Evolutionary conservation across 805 yeast species (phyloP).

Genomic region (Spencermartinsiella europaea): DNA sequence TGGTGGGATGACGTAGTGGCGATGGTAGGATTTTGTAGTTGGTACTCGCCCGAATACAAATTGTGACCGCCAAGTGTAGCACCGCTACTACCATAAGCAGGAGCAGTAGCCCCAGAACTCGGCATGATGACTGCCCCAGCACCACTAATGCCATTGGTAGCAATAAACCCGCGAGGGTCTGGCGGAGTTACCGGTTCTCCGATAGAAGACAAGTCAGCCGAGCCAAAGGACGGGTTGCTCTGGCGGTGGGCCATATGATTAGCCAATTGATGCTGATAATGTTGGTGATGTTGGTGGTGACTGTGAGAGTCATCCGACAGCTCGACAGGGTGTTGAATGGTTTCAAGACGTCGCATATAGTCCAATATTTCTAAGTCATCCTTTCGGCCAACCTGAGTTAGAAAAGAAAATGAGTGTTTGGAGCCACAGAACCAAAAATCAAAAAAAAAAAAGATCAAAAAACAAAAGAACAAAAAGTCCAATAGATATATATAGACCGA

Average conservation of each 20-base stretch:
- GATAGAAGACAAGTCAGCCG: slow-evolving; percentile 8
- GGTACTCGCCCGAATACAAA: background rate
- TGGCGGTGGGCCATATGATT: background rate
- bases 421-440: too few relatives aligned
- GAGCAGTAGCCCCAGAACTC: background rate
- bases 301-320: background rate
- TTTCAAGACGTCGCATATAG: background rate
- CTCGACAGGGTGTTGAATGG: background rate
- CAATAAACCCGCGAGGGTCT: slow-evolving; percentile 2
- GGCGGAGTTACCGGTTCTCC: slow-evolving; percentile 14
- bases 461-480: too few relatives aligned
- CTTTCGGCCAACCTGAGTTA: too few relatives aligned
- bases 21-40: background rate
- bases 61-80: too few relatives aligned
- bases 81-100: background rate
- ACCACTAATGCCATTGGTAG: background rate
- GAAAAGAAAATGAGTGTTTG: too few relatives aligned
- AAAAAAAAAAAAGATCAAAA: too few relatives aligned
- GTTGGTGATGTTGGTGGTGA: slow-evolving; percentile 5
- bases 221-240: slow-evolving; percentile 1
- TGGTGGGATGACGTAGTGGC: background rate
- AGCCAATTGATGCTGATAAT: slow-evolving; percentile 1
- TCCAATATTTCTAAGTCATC: background rate
- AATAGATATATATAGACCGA: too few relatives aligned
- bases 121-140: background rate